Evolutionary conservation across 208 protist genomes (phyloP), one percentile per base, ranked within the genome.

Genomic region (Trypanosomatidae sp.): DNA sequence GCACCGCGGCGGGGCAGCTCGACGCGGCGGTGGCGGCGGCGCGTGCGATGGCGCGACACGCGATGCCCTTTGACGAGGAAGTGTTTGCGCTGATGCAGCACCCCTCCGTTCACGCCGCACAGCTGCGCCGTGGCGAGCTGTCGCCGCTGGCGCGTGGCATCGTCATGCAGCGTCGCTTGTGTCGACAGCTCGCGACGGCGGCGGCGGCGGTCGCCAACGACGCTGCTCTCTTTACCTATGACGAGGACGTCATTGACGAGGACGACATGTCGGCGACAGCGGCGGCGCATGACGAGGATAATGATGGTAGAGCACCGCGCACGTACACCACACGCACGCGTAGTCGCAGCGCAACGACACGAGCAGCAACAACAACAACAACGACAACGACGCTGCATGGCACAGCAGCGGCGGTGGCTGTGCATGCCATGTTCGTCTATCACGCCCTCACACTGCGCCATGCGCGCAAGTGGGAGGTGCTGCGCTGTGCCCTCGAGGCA

Each of bases 351-450:
- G n/a, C n/a, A n/a, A n/a, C n/a, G n/a, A n/a, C n/a, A n/a, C n/a
- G n/a, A n/a, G n/a, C n/a, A n/a, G n/a, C n/a, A n/a, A n/a, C n/a
- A n/a, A n/a, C n/a, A n/a, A n/a, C n/a, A n/a, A n/a, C n/a, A n/a
- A n/a, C n/a, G n/a, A n/a, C n/a, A n/a, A n/a, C n/a, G n/a, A n/a
- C n/a, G n/a, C n/a, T n/a, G n/a, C n/a, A n/a, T n/a, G n/a, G n/a
- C n/a, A n/a, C n/a, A n/a, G n/a, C 56, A 1, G 37, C 50, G 11
- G 33, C 65, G 1, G 55, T 82, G 4, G 84, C 66, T 5, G 53
- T 79, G 19, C 84, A 93, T 54, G 79, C 80, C 46, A 78, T 88
- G 65, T 87, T 89, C 41, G 69, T 84, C 10, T 73, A 88, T 35
- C 77, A 83, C 63, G 54, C 69, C 11, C 44, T 93, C 20, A 90